Evolutionary conservation across 257 asterid genomes (phyloP).

Genomic region (Ilex asprella): DNA sequence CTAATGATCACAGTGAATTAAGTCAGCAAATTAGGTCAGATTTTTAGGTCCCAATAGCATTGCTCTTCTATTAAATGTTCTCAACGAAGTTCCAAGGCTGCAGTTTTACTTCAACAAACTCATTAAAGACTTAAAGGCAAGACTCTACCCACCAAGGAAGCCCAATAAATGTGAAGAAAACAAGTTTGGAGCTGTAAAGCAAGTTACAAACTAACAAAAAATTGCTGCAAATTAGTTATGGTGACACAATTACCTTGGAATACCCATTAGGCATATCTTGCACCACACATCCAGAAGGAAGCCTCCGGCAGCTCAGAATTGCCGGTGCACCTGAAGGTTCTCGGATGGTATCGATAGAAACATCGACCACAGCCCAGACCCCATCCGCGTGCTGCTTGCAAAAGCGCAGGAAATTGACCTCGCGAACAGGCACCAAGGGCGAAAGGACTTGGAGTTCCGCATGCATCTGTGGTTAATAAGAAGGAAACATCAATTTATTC

Average conservation of each 20-base stretch:
- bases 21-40: too few relatives aligned
- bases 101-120: constrained; percentile 46
- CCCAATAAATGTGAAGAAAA: constrained; percentile 33
- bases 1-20: too few relatives aligned
- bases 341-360: constrained; percentile 59
- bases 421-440: constrained; percentile 82
- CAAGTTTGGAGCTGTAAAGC: constrained; percentile 11
- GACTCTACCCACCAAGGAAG: constrained; percentile 15
- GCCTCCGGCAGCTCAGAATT: constrained; percentile 57
- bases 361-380: constrained; percentile 91
- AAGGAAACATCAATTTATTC: too few relatives aligned
- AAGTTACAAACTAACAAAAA: constrained; percentile 23
- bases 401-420: constrained; percentile 83
- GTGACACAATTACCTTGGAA: constrained; percentile 52
- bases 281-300: constrained; percentile 90
- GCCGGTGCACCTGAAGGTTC: constrained; percentile 37
- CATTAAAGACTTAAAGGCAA: constrained; percentile 31
- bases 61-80: constrained; percentile 20
- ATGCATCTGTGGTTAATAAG: constrained; percentile 51
- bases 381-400: constrained; percentile 98
- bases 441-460: constrained; percentile 91
- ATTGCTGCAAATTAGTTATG: constrained; percentile 13
- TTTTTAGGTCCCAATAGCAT: too few relatives aligned
- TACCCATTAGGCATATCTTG: constrained; percentile 98
- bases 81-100: constrained; percentile 26